Conservation (phyloP, 495 filamentous ascomycete species). For the Lasiosphaeria hispida region DNA sequence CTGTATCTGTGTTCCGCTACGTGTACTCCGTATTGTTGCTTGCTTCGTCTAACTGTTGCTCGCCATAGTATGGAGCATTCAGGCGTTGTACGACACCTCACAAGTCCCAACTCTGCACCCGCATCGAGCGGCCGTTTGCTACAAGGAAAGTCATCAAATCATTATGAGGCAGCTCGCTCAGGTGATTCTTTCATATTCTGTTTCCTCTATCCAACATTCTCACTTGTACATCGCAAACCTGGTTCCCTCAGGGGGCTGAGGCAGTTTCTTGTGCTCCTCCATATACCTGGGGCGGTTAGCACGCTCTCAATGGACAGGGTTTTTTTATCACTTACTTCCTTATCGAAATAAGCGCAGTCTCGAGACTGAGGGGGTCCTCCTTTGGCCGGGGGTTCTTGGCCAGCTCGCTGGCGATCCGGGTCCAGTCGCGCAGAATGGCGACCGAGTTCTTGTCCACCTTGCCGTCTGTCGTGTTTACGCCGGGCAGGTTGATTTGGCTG, state of each 20-base stretch:
- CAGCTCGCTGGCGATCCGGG: slow-evolving; percentile 82
- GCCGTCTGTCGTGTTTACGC: slow-evolving; percentile 76
- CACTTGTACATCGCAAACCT: slow-evolving; percentile 53
- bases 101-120: neutral
- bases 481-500: slow-evolving; percentile 91
- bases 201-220: neutral
- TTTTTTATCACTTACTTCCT: slow-evolving; percentile 20
- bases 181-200: neutral
- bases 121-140: neutral
- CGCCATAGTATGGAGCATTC: too few relatives aligned
- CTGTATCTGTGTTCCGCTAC: too few relatives aligned
- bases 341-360: slow-evolving; percentile 50
- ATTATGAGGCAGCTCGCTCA: neutral
- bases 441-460: slow-evolving; percentile 82
- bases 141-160: neutral
- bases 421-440: slow-evolving; percentile 83
- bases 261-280: slow-evolving; percentile 95
- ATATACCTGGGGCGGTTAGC: slow-evolving; percentile 67
- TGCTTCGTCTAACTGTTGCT: neutral
- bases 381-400: slow-evolving; percentile 39
- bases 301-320: neutral
- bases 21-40: neutral
- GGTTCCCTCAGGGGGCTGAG: slow-evolving; percentile 86
- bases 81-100: neutral
- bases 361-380: slow-evolving; percentile 43